phyloP scores from a whole-genome alignment of 352 stramenopile species.

The Phytophthora parvispora region DNA sequence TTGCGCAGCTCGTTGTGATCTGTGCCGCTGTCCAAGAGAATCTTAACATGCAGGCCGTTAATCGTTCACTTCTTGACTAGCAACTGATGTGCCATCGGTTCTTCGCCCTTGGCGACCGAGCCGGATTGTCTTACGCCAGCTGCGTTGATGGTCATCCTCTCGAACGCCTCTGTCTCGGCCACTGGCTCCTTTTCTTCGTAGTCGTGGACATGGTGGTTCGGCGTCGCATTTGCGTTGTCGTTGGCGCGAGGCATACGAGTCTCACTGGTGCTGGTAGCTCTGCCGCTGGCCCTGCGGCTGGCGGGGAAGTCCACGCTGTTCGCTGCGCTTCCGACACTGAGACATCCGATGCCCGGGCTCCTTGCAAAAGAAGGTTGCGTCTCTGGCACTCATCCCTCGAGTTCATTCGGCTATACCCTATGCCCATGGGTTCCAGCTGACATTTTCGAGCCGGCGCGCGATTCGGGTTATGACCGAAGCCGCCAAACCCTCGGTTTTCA shows the following conservation, averaged over 20 bases:
- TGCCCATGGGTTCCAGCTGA: not conserved
- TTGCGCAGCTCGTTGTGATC: slow-evolving; percentile 16
- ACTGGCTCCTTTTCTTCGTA: not conserved
- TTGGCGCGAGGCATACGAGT: no score
- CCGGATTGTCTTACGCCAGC: not conserved
- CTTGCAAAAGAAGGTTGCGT: not conserved
- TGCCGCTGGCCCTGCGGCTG: not conserved
- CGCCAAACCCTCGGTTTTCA: not conserved
- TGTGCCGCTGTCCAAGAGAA: slow-evolving; percentile 8
- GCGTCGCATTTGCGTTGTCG: no score
- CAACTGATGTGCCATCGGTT: not conserved
- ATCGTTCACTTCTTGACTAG: not conserved
- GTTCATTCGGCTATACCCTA: not conserved
- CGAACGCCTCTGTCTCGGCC: not conserved
- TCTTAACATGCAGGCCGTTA: not conserved
- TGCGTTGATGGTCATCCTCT: not conserved
- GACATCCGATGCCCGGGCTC: not conserved
- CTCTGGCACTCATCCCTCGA: not conserved
- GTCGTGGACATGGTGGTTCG: not conserved
- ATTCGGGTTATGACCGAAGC: not conserved
- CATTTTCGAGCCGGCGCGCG: not conserved
- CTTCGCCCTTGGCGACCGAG: not conserved
- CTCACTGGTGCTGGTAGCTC: not conserved
- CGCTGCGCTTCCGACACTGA: not conserved
- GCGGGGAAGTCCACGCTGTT: not conserved